Evolutionary conservation across 768 basidiomycete species (phyloP).

Genomic region (Suillus tomentosus): DNA sequence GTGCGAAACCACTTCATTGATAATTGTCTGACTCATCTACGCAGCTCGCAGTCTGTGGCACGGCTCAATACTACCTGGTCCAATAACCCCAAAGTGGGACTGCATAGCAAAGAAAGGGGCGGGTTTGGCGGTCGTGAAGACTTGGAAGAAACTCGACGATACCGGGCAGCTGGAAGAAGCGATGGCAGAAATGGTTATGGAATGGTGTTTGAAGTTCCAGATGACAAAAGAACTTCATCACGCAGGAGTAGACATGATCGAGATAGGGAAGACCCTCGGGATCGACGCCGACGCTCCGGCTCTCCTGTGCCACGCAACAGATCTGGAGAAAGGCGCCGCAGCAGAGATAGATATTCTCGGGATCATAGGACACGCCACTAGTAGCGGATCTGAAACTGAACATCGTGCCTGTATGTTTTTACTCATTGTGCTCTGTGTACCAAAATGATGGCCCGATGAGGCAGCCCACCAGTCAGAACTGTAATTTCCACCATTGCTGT

Average conservation of each 20-base stretch:
- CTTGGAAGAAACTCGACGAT: constrained; percentile 70
- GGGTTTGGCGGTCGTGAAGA: constrained; percentile 76
- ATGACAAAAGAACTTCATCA: constrained; percentile 30
- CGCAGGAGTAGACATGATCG: constrained; percentile 54
- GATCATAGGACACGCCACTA: constrained; percentile 34
- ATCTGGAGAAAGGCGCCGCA: constrained; percentile 28
- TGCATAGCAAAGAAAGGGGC: constrained; percentile 34
- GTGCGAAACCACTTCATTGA: constrained; percentile 31
- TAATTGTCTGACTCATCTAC: constrained; percentile 18
- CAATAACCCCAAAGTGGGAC: constrained; percentile 64
- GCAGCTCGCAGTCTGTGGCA: constrained; percentile 91
- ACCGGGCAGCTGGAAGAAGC: constrained; percentile 44
- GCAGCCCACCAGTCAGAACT: background rate
- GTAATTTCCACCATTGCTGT: constrained; percentile 5
- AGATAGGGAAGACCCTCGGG: constrained; percentile 29
- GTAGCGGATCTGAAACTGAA: constrained; percentile 24
- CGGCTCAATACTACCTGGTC: constrained; percentile 83
- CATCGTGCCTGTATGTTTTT: constrained; percentile 23
- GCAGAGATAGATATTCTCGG: constrained; percentile 39
- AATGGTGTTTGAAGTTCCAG: constrained; percentile 86
- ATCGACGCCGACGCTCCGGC: constrained; percentile 27
- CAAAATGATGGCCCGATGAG: constrained; percentile 9
- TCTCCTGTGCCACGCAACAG: constrained; percentile 27
- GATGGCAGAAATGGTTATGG: constrained; percentile 50
- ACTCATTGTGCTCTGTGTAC: constrained; percentile 8